Conservation (phyloP, 768 basidiomycete genomes). For the Amanita pallidorosea region DNA sequence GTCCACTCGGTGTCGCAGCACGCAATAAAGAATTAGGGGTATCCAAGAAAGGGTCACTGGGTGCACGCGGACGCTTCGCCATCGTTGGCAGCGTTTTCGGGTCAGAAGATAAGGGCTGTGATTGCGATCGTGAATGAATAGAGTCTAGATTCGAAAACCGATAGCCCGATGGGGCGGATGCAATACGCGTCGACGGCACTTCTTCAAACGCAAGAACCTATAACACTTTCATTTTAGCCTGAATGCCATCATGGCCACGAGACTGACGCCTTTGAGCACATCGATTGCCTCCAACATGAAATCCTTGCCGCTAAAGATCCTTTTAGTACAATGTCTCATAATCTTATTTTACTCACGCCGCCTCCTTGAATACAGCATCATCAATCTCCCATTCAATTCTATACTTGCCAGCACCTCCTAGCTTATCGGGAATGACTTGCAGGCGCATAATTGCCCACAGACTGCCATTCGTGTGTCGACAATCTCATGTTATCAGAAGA, state of each 20-base stretch:
- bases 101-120: conserved; percentile 38
- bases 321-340: conserved; percentile 9
- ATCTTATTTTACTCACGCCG: conserved; percentile 55
- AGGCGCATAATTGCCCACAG: conserved; percentile 75
- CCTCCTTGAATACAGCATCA: conserved; percentile 89
- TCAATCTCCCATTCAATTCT: conserved; percentile 86
- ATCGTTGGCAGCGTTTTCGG: conserved; percentile 32
- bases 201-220: conserved; percentile 67
- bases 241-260: conserved; percentile 8
- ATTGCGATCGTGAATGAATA: conserved; percentile 44
- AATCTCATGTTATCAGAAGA: conserved; percentile 3
- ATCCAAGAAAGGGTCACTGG: conserved; percentile 75
- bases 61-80: conserved; percentile 54
- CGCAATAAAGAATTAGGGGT: conserved; percentile 53
- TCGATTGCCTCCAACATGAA: conserved; percentile 91
- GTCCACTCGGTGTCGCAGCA: conserved; percentile 12
- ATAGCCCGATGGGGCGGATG: conserved; percentile 19
- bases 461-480: conserved; percentile 17
- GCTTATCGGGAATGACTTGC: conserved; percentile 67
- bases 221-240: background rate
- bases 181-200: conserved; percentile 27
- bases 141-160: conserved; percentile 25
- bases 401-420: conserved; percentile 69
- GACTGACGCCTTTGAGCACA: conserved; percentile 80
- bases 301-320: conserved; percentile 64